Conservation (phyloP, 2,329 filamentous ascomycete species). For the Aulographum hederae region DNA sequence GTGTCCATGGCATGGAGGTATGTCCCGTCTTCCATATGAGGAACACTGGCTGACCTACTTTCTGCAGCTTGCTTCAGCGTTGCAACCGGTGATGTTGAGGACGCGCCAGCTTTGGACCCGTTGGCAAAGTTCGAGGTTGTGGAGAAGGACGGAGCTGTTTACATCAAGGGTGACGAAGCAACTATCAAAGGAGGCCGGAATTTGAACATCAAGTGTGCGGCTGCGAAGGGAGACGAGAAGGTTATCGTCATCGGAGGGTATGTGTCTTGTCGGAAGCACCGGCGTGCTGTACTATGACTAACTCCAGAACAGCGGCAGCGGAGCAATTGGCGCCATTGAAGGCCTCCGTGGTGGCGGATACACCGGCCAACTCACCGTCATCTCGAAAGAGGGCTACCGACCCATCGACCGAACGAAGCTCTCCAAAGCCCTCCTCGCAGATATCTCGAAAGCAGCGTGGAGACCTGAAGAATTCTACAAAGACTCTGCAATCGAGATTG, state of each 20-base stretch:
- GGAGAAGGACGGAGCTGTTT: constrained; percentile 69
- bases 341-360: constrained; percentile 69
- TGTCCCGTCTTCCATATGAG: too few species aligned
- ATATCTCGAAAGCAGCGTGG: constrained; percentile 60
- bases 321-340: constrained; percentile 65
- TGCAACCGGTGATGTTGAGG: constrained; percentile 79
- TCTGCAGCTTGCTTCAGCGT: constrained; percentile 74
- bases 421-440: constrained; percentile 78
- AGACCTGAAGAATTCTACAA: constrained; percentile 64
- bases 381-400: constrained; percentile 67
- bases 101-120: constrained; percentile 80
- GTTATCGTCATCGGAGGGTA: constrained; percentile 70
- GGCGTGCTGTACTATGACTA: too few species aligned
- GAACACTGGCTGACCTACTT: background rate
- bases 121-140: constrained; percentile 64
- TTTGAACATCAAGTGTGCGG: constrained; percentile 59
- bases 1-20: constrained; percentile 93
- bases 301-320: constrained; percentile 43
- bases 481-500: constrained; percentile 35
- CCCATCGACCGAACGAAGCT: constrained; percentile 91
- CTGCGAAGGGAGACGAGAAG: constrained; percentile 37
- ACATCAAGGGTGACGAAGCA: constrained; percentile 63
- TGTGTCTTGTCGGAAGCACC: constrained; percentile 10
- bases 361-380: constrained; percentile 60
- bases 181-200: constrained; percentile 59